These are phyloP conservation scores for Begonia peltatifolia DNA, from an alignment of 306 rosid species.

Conservation along the genomic window DNA sequence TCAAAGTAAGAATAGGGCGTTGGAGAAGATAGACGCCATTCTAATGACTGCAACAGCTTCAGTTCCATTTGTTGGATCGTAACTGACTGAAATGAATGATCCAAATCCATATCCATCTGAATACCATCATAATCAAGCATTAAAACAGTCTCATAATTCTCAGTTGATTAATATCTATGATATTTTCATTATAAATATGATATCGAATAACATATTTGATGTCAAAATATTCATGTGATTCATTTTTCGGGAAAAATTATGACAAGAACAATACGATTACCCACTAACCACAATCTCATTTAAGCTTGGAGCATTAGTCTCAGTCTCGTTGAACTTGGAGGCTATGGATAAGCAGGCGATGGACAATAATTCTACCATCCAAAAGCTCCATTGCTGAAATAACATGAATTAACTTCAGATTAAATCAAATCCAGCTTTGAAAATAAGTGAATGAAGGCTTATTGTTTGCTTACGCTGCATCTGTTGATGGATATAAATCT, in stretches of 20 bases:
- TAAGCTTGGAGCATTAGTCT: slow-evolving; percentile 18
- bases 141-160: not conserved
- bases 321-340: slow-evolving; percentile 38
- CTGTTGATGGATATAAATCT: slow-evolving; percentile 30
- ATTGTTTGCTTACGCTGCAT: slow-evolving; percentile 21
- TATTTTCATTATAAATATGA: too few relatives aligned
- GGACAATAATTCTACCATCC: slow-evolving; percentile 38
- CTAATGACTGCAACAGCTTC: slow-evolving; percentile 24
- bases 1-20: slow-evolving; percentile 26
- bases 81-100: slow-evolving; percentile 14
- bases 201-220: too few relatives aligned
- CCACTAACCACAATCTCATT: slow-evolving; percentile 29
- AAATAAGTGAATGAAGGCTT: too few relatives aligned
- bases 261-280: too few relatives aligned
- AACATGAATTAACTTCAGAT: not conserved
- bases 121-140: not conserved
- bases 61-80: slow-evolving; percentile 31
- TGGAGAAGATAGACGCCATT: slow-evolving; percentile 30
- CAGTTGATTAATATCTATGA: not conserved
- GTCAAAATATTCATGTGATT: too few relatives aligned
- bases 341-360: slow-evolving; percentile 47
- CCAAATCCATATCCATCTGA: slow-evolving; percentile 26
- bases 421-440: not conserved
- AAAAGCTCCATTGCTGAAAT: slow-evolving; percentile 28
- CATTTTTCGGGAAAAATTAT: too few relatives aligned